These are phyloP conservation scores for Aspergillus melleus DNA, from an alignment of 2,329 filamentous ascomycete genomes.

Conservation along the genomic window DNA sequence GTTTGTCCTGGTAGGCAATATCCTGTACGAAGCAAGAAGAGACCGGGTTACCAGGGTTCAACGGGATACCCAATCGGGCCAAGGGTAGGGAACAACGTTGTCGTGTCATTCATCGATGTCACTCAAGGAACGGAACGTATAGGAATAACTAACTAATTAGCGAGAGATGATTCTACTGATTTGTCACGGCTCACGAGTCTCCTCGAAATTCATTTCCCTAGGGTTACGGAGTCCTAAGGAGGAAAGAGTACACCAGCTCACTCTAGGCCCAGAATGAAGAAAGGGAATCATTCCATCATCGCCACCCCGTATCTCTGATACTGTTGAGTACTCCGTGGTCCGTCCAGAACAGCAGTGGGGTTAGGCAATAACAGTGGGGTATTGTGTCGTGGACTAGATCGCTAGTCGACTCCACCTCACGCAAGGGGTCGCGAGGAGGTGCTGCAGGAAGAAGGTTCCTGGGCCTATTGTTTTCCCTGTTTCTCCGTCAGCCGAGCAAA, in stretches of 20 bases:
- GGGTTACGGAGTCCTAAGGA: not conserved
- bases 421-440: slow-evolving; percentile 23
- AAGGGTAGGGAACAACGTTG: not conserved
- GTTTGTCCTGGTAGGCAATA: too few species aligned
- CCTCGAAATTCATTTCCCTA: not conserved
- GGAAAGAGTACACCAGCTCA: not conserved
- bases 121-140: not conserved
- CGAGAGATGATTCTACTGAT: not conserved
- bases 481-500: slow-evolving; percentile 18
- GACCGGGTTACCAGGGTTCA: not conserved
- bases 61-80: not conserved
- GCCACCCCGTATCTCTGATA: slow-evolving; percentile 12
- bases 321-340: slow-evolving; percentile 13
- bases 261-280: not conserved
- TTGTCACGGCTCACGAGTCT: not conserved
- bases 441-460: slow-evolving; percentile 21
- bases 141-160: not conserved
- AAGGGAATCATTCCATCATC: not conserved
- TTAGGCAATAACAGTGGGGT: slow-evolving; percentile 15
- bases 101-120: not conserved
- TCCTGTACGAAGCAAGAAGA: not conserved
- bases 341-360: slow-evolving; percentile 9
- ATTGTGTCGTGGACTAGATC: slow-evolving; percentile 8
- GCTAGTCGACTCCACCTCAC: slow-evolving; percentile 17
- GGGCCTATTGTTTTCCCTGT: slow-evolving; percentile 19